Conservation (phyloP, 352 stramenopile species). For the Phytophthora hibernalis region DNA sequence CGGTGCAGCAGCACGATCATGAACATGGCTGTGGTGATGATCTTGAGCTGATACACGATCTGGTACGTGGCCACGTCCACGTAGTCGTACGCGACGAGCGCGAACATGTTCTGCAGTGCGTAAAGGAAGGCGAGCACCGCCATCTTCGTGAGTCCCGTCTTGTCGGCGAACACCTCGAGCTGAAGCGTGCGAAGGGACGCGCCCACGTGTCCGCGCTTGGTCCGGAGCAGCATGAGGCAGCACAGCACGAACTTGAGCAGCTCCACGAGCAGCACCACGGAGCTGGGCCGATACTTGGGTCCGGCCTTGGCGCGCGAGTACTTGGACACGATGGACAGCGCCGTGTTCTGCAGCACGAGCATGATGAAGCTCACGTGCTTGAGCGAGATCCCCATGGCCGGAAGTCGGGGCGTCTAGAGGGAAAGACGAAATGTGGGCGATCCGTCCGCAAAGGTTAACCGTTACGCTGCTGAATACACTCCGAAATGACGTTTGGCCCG, state of each 20-base stretch:
- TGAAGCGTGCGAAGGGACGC: conserved; percentile 68
- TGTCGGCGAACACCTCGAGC: conserved; percentile 84
- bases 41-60: conserved; percentile 93
- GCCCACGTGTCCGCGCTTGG: conserved; percentile 63
- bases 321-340: conserved; percentile 89
- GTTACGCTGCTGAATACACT: conserved; percentile 19
- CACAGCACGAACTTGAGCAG: conserved; percentile 85
- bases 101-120: conserved; percentile 88
- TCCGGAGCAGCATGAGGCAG: conserved; percentile 73
- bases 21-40: conserved; percentile 91
- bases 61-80: conserved; percentile 91
- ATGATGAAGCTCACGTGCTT: conserved; percentile 88
- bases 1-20: conserved; percentile 90
- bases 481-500: conserved; percentile 7
- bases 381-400: conserved; percentile 49
- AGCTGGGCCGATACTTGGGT: conserved; percentile 86
- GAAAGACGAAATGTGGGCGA: conserved; percentile 23
- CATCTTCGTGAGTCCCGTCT: conserved; percentile 85
- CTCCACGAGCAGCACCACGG: conserved; percentile 84
- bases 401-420: not conserved
- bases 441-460: conserved; percentile 10
- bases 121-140: conserved; percentile 86
- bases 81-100: conserved; percentile 89
- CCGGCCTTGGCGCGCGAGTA: conserved; percentile 75
- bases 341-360: conserved; percentile 89